phyloP scores from a whole-genome alignment of 768 basidiomycete genomes.

The Leccinum uliginosum region DNA sequence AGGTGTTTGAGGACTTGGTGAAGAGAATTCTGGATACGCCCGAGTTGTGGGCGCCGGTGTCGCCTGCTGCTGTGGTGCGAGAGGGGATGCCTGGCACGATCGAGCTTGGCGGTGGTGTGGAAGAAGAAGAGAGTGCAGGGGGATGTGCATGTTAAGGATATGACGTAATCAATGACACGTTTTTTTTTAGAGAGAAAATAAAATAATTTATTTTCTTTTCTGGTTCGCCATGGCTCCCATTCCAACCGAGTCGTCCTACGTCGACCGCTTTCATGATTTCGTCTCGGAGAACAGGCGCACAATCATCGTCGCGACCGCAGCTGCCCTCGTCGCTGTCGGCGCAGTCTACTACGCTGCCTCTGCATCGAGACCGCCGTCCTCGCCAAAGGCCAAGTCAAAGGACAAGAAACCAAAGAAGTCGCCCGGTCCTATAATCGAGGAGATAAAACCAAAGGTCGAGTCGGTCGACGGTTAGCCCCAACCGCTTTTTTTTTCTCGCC shows the following conservation, averaged over 20 bases:
- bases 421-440: conserved; percentile 76
- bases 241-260: conserved; percentile 28
- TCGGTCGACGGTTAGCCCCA: conserved; percentile 28
- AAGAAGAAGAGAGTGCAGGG: conserved; percentile 9
- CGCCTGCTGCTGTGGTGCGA: conserved; percentile 10
- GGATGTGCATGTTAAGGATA: conserved; percentile 32
- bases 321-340: conserved; percentile 64
- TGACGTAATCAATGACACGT: conserved; percentile 24
- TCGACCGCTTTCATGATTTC: conserved; percentile 65
- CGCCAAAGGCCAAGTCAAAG: conserved; percentile 45
- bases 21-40: conserved; percentile 79
- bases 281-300: conserved; percentile 76
- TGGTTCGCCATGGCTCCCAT: conserved; percentile 20
- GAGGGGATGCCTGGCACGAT: conserved; percentile 44
- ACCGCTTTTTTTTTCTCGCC: neutral
- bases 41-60: conserved; percentile 61
- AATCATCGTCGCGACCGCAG: conserved; percentile 68
- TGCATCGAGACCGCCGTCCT: conserved; percentile 22
- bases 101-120: conserved; percentile 22
- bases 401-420: conserved; percentile 51
- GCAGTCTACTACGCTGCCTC: conserved; percentile 69
- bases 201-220: neutral
- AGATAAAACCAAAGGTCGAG: conserved; percentile 47
- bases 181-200: neutral
- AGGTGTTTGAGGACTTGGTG: conserved; percentile 75